Evolutionary conservation across 176 grass and related monocot genomes (phyloP), one percentile per base, ranked within the genome.

Genomic region (Eragrostis nindensis): DNA sequence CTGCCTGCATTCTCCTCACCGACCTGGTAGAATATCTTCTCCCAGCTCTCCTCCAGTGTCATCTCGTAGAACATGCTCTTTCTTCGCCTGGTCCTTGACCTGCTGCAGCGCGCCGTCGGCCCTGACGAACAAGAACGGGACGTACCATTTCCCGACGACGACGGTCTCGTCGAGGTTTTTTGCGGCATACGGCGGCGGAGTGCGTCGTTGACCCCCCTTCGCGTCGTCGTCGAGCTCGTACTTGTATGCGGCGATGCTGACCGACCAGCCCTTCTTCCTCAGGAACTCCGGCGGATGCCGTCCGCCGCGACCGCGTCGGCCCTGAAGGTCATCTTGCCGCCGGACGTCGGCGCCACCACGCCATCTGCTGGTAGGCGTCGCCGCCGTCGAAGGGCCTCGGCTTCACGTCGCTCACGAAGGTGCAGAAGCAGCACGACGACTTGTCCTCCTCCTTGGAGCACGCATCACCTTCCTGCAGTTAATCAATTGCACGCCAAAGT

Each of bases 381-480:
- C 53, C 47, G n/a, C 36, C 61, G n/a, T 89, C 76, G 17, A 91
- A 91, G 1, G 39, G 15, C 66, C 69, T 78, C 11, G 92, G 83
- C 64, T 69, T 59, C 62, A 64, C 76, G 49, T 91, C 79, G 6
- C 83, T 47, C 22, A 78, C 66, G 24, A n/a, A 57, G 14, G 27
- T 39, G 74, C 62, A 15, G 71, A 86, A 30, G 74, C 78, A 86
- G 73, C 78, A 90, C 41, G 36, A 0, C 0, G 49, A 71, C 78
- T 62, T 80, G 29, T 94, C 88, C 62, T 90, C 83, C 74, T 90
- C 85, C 56, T 56, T 84, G 9, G 92, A 94, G 45, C 92, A 91
- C 54, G 80, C 66, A 14, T 25, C 15, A 86, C 80, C 74, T 78
- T 74, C 82, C 88, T 90, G 87, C 43, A 53, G n/a, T n/a, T n/a